A percentile compares a stretch with the other conserved stretches of the same genome.
These are phyloP conservation scores for Periconia digitata DNA, from an alignment of 2,329 filamentous ascomycete genomes.

Conservation along the genomic window DNA sequence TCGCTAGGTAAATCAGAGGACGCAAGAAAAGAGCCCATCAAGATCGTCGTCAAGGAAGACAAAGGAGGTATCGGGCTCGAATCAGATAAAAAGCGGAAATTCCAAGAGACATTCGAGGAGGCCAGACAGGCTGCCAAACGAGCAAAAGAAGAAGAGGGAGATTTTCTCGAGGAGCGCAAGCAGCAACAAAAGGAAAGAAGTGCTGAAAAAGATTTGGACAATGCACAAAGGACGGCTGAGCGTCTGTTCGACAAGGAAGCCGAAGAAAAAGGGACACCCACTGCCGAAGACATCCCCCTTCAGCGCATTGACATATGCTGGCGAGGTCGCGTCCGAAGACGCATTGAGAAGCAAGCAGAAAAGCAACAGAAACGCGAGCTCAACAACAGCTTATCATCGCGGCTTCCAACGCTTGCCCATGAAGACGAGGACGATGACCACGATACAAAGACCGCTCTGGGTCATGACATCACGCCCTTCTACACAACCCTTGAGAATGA, in stretches of 20 bases:
- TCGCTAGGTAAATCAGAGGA: conserved; percentile 67
- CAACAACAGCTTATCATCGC: conserved; percentile 40
- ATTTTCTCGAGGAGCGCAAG: conserved; percentile 37
- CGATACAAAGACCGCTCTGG: conserved; percentile 71
- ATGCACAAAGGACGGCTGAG: conserved; percentile 82
- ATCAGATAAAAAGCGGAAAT: conserved; percentile 77
- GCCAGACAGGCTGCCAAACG: conserved; percentile 35
- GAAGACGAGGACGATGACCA: conserved; percentile 71
- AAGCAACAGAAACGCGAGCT: conserved; percentile 31
- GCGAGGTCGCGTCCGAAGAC: conserved; percentile 69
- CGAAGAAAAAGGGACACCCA: conserved; percentile 23
- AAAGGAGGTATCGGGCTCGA: conserved; percentile 83
- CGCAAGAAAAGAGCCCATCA: conserved; percentile 70
- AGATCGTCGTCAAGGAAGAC: conserved; percentile 74
- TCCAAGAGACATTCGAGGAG: conserved; percentile 44
- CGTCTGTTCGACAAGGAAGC: conserved; percentile 58
- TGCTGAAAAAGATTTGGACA: conserved; percentile 68
- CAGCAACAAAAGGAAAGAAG: conserved; percentile 39
- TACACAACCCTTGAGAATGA: conserved; percentile 64
- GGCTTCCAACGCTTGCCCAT: conserved; percentile 61
- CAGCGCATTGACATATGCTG: conserved; percentile 76
- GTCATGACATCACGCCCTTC: conserved; percentile 54
- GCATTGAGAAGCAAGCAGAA: conserved; percentile 71
- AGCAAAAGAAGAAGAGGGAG: conserved; percentile 50
- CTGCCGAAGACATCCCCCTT: conserved; percentile 54